Conservation (phyloP, 1,284 basidiomycete species). For the Moesziomyces sp. region DNA sequence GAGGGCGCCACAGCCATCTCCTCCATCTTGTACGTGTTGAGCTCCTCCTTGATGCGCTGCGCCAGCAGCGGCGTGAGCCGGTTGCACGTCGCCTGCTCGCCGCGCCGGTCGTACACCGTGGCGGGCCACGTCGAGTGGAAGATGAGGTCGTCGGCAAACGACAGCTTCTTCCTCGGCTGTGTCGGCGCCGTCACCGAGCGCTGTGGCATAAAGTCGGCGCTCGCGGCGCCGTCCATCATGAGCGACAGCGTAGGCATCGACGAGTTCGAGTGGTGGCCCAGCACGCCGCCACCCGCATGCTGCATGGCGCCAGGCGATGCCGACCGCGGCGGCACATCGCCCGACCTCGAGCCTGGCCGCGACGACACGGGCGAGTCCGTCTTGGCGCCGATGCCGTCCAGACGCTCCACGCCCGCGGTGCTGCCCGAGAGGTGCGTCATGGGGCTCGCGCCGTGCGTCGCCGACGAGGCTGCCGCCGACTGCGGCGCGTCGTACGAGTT, state of each 20-base stretch:
- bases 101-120: slow-evolving; percentile 88
- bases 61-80: slow-evolving; percentile 91
- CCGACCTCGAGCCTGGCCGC: slow-evolving; percentile 35
- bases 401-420: slow-evolving; percentile 54
- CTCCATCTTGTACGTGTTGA: slow-evolving; percentile 93
- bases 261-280: slow-evolving; percentile 69
- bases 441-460: slow-evolving; percentile 32
- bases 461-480: slow-evolving; percentile 15
- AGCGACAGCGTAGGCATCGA: slow-evolving; percentile 85
- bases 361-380: slow-evolving; percentile 44
- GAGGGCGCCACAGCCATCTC: slow-evolving; percentile 89
- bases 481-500: slow-evolving; percentile 68
- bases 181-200: slow-evolving; percentile 69
- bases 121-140: slow-evolving; percentile 95
- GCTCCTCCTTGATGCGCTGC: slow-evolving; percentile 87
- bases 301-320: slow-evolving; percentile 40
- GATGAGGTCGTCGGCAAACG: slow-evolving; percentile 89
- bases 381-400: slow-evolving; percentile 57
- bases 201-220: slow-evolving; percentile 69
- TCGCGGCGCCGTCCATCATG: slow-evolving; percentile 70
- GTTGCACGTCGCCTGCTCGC: slow-evolving; percentile 96
- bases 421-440: slow-evolving; percentile 60
- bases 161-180: slow-evolving; percentile 76
- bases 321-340: slow-evolving; percentile 28
- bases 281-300: slow-evolving; percentile 33